Percentiles rank a stretch among this genome's conserved stretches.
phyloP scores from a whole-genome alignment of 2,329 filamentous ascomycete species.

The Tolypocladium guangdongense region DNA sequence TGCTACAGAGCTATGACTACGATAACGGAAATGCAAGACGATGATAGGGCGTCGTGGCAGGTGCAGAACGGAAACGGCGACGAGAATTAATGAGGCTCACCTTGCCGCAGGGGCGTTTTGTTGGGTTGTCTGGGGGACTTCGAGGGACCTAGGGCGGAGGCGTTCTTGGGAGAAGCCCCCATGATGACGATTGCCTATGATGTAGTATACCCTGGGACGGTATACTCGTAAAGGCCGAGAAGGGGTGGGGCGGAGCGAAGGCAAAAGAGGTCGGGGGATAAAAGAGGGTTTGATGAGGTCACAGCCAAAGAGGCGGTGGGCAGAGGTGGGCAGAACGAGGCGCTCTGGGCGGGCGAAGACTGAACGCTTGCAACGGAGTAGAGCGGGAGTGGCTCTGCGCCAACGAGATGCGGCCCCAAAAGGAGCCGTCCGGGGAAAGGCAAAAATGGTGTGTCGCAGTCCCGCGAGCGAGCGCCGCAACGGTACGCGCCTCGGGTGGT shows the following conservation, averaged over 20 bases:
- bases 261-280: constrained; percentile 4
- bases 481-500: constrained; percentile 1
- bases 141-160: constrained; percentile 29
- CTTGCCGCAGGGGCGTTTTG: constrained; percentile 30
- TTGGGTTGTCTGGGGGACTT: constrained; percentile 37
- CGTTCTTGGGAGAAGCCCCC: constrained; percentile 32
- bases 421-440: background rate
- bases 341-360: constrained; percentile 2
- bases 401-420: background rate
- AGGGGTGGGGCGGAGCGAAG: constrained; percentile 11
- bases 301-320: constrained; percentile 18
- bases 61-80: constrained; percentile 3
- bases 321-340: background rate
- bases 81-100: constrained; percentile 23
- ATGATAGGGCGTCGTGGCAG: constrained; percentile 7
- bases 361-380: constrained; percentile 5
- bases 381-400: constrained; percentile 5
- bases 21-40: constrained; percentile 8
- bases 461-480: background rate
- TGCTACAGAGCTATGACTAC: background rate
- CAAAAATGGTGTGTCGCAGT: background rate
- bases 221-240: constrained; percentile 16
- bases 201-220: constrained; percentile 27
- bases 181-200: constrained; percentile 39
- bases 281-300: constrained; percentile 27